Percentiles rank a stretch among this genome's conserved stretches.
Conservation (phyloP, 495 filamentous ascomycete genomes). For the Aspergillus egyptiacus region DNA sequence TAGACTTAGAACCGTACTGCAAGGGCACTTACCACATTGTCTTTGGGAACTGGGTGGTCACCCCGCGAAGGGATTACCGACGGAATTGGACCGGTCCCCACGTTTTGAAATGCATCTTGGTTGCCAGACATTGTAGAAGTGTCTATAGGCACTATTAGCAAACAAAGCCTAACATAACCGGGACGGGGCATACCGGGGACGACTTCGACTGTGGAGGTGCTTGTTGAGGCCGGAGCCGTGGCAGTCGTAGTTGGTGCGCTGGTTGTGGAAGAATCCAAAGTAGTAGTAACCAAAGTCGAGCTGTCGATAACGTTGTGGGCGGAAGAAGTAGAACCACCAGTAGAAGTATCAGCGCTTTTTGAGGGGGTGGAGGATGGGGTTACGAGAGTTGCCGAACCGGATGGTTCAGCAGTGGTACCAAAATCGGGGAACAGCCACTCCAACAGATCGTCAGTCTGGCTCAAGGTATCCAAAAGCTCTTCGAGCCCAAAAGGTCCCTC, state of each 20-base stretch:
- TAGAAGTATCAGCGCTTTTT: neutral
- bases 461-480: slow-evolving; percentile 23
- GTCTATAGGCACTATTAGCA: neutral
- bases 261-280: neutral
- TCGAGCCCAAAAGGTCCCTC: slow-evolving; percentile 14
- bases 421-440: slow-evolving; percentile 10
- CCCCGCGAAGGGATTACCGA: slow-evolving; percentile 43
- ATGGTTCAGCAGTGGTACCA: slow-evolving; percentile 3
- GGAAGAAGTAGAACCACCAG: neutral
- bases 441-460: slow-evolving; percentile 19
- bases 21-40: slow-evolving; percentile 41
- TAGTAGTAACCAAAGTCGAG: neutral
- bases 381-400: neutral
- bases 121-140: slow-evolving; percentile 1
- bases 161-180: too few species aligned
- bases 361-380: neutral
- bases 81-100: slow-evolving; percentile 55
- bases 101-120: slow-evolving; percentile 51
- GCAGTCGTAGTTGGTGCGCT: too few species aligned
- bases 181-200: neutral
- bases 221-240: neutral
- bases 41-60: slow-evolving; percentile 47
- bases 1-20: slow-evolving; percentile 2
- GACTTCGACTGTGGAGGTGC: neutral
- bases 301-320: neutral